phyloP scores from a whole-genome alignment of 2,329 filamentous ascomycete genomes.

The Claviceps capensis region DNA sequence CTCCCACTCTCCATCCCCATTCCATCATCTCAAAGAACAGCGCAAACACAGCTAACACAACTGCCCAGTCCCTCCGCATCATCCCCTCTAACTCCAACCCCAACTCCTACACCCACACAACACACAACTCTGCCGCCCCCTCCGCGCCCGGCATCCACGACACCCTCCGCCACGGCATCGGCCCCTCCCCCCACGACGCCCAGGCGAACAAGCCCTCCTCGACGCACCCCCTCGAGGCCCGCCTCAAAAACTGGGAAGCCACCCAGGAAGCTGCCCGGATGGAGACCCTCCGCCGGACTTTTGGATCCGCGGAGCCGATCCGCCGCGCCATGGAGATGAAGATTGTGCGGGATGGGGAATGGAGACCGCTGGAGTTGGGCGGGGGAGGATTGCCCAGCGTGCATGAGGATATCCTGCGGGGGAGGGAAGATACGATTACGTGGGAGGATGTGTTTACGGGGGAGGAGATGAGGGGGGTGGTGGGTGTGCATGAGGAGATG shows the following conservation, averaged over 20 bases:
- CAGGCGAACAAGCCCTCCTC: slow-evolving; percentile 34
- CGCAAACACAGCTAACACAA: no score
- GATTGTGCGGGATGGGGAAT: slow-evolving; percentile 68
- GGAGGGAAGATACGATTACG: slow-evolving; percentile 59
- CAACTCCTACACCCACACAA: slow-evolving; percentile 49
- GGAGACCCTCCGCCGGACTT: slow-evolving; percentile 73
- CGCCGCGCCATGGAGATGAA: slow-evolving; percentile 89
- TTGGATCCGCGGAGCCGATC: slow-evolving; percentile 86
- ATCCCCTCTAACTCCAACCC: slow-evolving; percentile 57
- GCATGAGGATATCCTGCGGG: slow-evolving; percentile 80
- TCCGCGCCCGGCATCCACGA: slow-evolving; percentile 91
- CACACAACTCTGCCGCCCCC: slow-evolving; percentile 56
- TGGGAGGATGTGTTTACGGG: slow-evolving; percentile 94
- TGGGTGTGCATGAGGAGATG: slow-evolving; percentile 82
- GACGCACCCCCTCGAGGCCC: slow-evolving; percentile 80
- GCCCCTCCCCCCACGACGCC: slow-evolving; percentile 41
- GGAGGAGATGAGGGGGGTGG: slow-evolving; percentile 55
- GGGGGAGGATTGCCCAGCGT: slow-evolving; percentile 43
- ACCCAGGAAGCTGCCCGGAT: slow-evolving; percentile 83
- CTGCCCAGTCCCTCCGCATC: slow-evolving; percentile 69
- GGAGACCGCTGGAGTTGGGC: slow-evolving; percentile 60
- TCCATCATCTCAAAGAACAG: background rate
- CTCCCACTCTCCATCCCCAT: slow-evolving; percentile 15
- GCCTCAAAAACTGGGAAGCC: slow-evolving; percentile 77
- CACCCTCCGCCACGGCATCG: slow-evolving; percentile 74